Evolutionary conservation across 352 stramenopile species (phyloP), one percentile per base, ranked within the genome.

Genomic region (Phytophthora agathidicida): DNA sequence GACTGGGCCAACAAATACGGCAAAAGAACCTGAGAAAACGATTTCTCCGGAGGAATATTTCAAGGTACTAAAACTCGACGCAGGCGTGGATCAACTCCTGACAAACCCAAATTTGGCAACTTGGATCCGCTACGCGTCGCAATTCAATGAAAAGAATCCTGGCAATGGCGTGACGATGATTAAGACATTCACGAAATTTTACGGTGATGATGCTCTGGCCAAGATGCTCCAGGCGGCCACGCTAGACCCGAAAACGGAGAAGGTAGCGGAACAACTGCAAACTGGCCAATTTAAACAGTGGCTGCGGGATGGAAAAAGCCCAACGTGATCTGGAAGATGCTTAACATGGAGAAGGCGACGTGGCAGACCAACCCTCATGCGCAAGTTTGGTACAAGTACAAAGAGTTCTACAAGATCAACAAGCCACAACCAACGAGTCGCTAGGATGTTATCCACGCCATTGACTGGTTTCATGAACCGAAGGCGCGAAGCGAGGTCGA

Each of bases 181-280:
- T 7, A 51, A 60, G 26, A 45, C 31, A 5, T 44, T 60, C 14
- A 60, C 51, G 1, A 51, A 38, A 37, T 36, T 44, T 31, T 60
- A 32, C 27, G 51, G 31, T n/a, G 39, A 49, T 8, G 27, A 37
- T 37, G 13, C 16, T 1, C 24, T 57, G 36, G 10, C 48, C 3
- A 31, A 38, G 35, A 58, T 48, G 49, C 19, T 58, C 3, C 27
- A 58, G 36, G 49, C 49, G 11, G 49, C 49, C 17, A 39, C 22
- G 17, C 17, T 49, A 5, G 49, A 49, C 7, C 49, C 26, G 13
- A 31, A 41, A 3, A 58, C 49, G 3, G 10, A 58, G 38, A 58
- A 41, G 14, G 20, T 48, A 3, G 36, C 49, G 7, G 48, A 22
- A 4, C 37, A 41, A 13, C 19, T 46, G 3, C 47, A 55, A 22